phyloP scores from a whole-genome alignment of 345 rosid species.

The Crucihimalaya himalaica region DNA sequence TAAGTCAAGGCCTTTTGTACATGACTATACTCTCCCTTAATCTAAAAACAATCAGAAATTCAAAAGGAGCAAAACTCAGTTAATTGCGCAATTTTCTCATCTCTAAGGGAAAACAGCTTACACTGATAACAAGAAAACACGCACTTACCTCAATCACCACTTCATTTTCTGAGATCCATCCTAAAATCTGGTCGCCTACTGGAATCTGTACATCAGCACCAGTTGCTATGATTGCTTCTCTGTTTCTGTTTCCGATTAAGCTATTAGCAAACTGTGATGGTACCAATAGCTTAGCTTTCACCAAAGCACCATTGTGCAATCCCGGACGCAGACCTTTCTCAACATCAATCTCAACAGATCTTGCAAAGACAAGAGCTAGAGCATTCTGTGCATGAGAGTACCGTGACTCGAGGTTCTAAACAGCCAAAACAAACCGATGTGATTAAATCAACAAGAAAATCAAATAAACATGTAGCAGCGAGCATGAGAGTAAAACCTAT shows the following conservation, averaged over 20 bases:
- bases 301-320: constrained; percentile 38
- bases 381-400: constrained; percentile 71
- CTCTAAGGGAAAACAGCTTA: background rate
- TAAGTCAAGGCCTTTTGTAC: constrained; percentile 33
- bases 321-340: constrained; percentile 43
- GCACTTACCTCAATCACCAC: constrained; percentile 53
- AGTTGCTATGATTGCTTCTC: constrained; percentile 39
- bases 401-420: constrained; percentile 50
- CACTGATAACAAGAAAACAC: background rate
- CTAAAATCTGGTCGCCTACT: constrained; percentile 37
- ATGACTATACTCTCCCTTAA: constrained; percentile 36
- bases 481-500: background rate
- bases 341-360: constrained; percentile 54
- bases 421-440: background rate
- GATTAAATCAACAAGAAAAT: background rate
- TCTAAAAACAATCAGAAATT: constrained; percentile 19
- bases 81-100: background rate
- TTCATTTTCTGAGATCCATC: constrained; percentile 45
- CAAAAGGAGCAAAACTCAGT: constrained; percentile 2
- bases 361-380: constrained; percentile 53
- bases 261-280: constrained; percentile 38
- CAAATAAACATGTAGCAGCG: background rate
- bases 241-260: constrained; percentile 33
- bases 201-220: constrained; percentile 50
- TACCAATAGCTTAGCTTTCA: constrained; percentile 57